phyloP scores from a whole-genome alignment of 495 filamentous ascomycete species.

The Tuber indicum region DNA sequence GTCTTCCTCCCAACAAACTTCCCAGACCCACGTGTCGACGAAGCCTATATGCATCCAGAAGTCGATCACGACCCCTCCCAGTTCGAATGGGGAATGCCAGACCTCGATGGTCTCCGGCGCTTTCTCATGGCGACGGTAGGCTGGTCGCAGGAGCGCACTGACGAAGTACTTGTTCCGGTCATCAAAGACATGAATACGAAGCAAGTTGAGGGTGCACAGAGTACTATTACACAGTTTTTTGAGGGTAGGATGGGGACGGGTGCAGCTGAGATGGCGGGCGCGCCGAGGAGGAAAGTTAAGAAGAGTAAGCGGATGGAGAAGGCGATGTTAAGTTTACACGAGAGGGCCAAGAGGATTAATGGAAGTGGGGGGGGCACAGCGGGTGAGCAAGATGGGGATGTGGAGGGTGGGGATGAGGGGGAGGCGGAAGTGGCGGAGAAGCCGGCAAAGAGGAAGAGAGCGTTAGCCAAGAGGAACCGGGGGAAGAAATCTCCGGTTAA shows the following conservation, averaged over 20 bases:
- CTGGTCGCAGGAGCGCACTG: constrained; percentile 82
- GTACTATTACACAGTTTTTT: constrained; percentile 91
- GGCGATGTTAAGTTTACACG: constrained; percentile 63
- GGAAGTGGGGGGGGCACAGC: not conserved
- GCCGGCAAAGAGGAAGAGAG: constrained; percentile 25
- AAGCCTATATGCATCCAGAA: constrained; percentile 77
- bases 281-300: constrained; percentile 58
- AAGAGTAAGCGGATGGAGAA: constrained; percentile 76
- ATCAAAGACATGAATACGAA: constrained; percentile 88
- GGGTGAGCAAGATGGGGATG: not conserved
- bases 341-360: constrained; percentile 44
- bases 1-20: constrained; percentile 76
- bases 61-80: constrained; percentile 69
- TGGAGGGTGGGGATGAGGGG: constrained; percentile 5
- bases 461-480: constrained; percentile 10
- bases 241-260: constrained; percentile 55
- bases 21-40: constrained; percentile 64
- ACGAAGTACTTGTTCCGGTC: constrained; percentile 90
- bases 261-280: constrained; percentile 53
- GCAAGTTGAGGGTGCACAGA: constrained; percentile 81
- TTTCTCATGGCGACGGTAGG: constrained; percentile 93
- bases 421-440: constrained; percentile 15
- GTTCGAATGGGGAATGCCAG: constrained; percentile 94
- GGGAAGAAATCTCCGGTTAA: constrained; percentile 7
- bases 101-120: constrained; percentile 72